Base-by-base conservation (phyloP, 495 filamentous ascomycete species). In the Aspergillus nidulans region DNA sequence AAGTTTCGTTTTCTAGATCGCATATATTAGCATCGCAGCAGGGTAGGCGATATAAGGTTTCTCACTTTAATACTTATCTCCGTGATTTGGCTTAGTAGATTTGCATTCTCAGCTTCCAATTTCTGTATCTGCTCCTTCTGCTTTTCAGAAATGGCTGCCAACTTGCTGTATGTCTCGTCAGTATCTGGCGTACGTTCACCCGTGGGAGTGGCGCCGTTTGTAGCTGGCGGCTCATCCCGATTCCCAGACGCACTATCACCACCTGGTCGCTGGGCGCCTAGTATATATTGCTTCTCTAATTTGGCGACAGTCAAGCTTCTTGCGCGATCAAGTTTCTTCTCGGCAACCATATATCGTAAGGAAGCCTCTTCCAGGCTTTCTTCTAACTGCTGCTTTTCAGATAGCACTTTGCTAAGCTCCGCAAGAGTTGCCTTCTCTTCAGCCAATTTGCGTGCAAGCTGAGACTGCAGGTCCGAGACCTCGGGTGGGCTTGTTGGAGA, bases 301-400 rank as follows among this genome's bases (percentile, higher is more conserved):
- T 95, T 97, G 51, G 88, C 86, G n/a, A 96, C 89, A 42, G 92
- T 89, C 45, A 86, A 71, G 63, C 92, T 97, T 65, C 86, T 88
- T 6, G 85, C 83, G 30, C 94, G 84, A 67, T 98, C 94, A 15
- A 97, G 78, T 67, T 89, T 90, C 73, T 92, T 92, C 64, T 97
- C 94, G 3, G 94, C 94, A 55, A 91, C 86, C 81, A 97, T 89
- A 60, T 95, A 96, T 50, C 94, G 85, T 34, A 92, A 74, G 3
- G 90, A 92, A 4, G 94, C 92, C 49, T 78, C 82, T 57, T 96
- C 90, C 10, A 96, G 76, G 47, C 90, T 86, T 45, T 91, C 88
- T 42, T 87, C 88, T 12, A 95, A 77, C 58, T 88, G 83, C 45
- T 95, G 85, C 59, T 94, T 92, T 58, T 97, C 91, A 8, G 83